These are phyloP conservation scores for Verticillium longisporum DNA, from an alignment of 2,329 filamentous ascomycete species.

Conservation along the genomic window DNA sequence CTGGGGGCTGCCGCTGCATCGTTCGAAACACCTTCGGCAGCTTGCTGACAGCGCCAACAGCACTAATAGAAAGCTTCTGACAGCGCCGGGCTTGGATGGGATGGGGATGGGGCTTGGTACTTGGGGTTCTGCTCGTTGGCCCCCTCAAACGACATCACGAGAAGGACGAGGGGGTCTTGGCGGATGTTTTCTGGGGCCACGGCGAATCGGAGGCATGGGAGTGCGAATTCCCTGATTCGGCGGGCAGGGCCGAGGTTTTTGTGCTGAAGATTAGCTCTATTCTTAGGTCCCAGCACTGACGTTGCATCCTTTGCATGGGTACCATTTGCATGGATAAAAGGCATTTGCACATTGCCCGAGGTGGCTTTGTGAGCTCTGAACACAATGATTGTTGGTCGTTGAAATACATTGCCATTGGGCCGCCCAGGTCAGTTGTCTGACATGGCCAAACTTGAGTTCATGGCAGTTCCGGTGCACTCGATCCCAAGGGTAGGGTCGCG, in stretches of 20 bases:
- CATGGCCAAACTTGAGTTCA: neutral
- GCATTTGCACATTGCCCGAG: neutral
- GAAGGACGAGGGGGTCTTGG: neutral
- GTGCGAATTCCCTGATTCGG: neutral
- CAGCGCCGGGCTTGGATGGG: neutral
- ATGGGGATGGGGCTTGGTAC: neutral
- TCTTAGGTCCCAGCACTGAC: neutral
- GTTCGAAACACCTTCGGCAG: neutral
- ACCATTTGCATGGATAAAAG: neutral
- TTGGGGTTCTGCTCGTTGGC: neutral
- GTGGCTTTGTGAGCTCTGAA: too few relatives aligned
- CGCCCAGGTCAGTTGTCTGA: neutral
- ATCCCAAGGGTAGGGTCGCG: too few relatives aligned
- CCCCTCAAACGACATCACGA: neutral
- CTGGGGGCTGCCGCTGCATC: neutral
- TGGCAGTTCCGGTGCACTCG: too few relatives aligned
- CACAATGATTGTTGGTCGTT: neutral
- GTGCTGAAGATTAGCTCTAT: neutral
- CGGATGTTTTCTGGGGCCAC: neutral
- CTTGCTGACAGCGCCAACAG: neutral
- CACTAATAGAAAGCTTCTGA: neutral
- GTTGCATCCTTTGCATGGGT: too few relatives aligned
- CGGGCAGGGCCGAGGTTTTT: neutral
- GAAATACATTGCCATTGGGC: neutral
- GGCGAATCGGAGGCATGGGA: neutral